phyloP scores from a whole-genome alignment of 2,329 filamentous ascomycete species.

The Colletotrichum sp. region DNA sequence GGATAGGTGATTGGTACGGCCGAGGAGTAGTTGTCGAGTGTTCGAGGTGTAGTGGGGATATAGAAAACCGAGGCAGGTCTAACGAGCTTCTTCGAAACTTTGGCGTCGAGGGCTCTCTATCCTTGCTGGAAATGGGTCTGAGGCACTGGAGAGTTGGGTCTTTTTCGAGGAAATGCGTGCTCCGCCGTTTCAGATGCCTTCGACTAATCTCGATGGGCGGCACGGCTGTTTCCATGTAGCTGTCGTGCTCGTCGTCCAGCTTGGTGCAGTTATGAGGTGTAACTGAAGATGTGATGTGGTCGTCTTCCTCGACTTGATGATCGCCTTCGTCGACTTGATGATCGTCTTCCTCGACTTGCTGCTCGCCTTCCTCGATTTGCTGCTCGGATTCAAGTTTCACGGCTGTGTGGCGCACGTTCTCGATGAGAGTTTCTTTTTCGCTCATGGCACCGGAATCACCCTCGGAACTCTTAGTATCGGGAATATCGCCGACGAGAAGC shows the following conservation, averaged over 20 bases:
- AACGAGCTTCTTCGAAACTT: not conserved
- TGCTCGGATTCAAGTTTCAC: not conserved
- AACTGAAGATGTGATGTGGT: not conserved
- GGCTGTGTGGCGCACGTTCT: not conserved
- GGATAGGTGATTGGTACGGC: not conserved
- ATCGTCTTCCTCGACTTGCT: not conserved
- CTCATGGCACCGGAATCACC: not conserved
- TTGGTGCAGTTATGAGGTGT: not conserved
- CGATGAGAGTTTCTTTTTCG: not conserved
- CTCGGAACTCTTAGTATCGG: not conserved
- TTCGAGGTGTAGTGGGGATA: not conserved
- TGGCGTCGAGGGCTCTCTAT: not conserved
- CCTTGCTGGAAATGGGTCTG: not conserved
- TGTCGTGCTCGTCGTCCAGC: not conserved
- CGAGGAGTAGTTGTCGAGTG: not conserved
- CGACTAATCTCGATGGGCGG: not conserved
- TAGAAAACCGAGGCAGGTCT: not conserved
- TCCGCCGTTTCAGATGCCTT: not conserved
- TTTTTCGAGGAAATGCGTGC: accelerated
- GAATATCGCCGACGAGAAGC: not conserved
- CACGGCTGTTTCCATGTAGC: not conserved
- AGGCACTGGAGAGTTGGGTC: accelerated
- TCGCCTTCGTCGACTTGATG: not conserved
- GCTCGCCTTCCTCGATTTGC: not conserved
- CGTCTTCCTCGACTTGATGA: not conserved